These are phyloP conservation scores for Aspergillus brunneoviolaceus DNA, from an alignment of 2,329 filamentous ascomycete genomes.

Conservation along the genomic window DNA sequence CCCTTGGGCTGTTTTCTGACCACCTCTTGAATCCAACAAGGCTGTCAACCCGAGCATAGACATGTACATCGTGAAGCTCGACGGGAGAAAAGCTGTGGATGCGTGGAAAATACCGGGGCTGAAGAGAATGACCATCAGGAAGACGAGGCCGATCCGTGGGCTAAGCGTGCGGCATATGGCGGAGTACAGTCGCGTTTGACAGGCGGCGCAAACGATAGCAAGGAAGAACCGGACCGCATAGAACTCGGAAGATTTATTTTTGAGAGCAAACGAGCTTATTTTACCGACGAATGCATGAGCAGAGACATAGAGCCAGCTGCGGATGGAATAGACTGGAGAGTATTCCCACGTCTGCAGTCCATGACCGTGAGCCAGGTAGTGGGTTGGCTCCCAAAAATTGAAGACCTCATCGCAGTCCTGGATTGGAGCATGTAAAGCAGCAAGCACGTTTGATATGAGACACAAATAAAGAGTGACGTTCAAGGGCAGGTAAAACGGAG, in stretches of 20 bases:
- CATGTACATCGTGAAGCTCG: constrained; percentile 95
- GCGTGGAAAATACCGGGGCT: constrained; percentile 94
- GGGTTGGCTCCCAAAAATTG: constrained; percentile 98
- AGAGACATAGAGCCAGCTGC: constrained; percentile 87
- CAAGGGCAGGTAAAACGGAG: constrained; percentile 64
- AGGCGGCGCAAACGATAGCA: constrained; percentile 73
- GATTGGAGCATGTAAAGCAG: constrained; percentile 82
- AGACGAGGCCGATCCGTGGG: constrained; percentile 79
- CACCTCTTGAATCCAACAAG: constrained; percentile 86
- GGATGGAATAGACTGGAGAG: constrained; percentile 88
- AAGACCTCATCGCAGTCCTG: constrained; percentile 98
- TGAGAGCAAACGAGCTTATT: constrained; percentile 57
- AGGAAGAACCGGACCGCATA: constrained; percentile 79
- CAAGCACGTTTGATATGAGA: constrained; percentile 68
- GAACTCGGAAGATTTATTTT: constrained; percentile 65
- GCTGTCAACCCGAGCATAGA: constrained; percentile 80
- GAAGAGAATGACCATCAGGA: constrained; percentile 71
- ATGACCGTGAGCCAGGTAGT: constrained; percentile 90
- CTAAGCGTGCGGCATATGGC: constrained; percentile 75
- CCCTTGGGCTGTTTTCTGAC: constrained; percentile 74
- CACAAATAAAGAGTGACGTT: constrained; percentile 80
- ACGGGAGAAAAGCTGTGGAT: constrained; percentile 81
- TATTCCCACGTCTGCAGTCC: constrained; percentile 99
- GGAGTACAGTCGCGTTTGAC: constrained; percentile 78
- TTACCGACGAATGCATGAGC: constrained; percentile 75